Conservation (phyloP, 306 rosid species). For the Styphnolobium japonicum region DNA sequence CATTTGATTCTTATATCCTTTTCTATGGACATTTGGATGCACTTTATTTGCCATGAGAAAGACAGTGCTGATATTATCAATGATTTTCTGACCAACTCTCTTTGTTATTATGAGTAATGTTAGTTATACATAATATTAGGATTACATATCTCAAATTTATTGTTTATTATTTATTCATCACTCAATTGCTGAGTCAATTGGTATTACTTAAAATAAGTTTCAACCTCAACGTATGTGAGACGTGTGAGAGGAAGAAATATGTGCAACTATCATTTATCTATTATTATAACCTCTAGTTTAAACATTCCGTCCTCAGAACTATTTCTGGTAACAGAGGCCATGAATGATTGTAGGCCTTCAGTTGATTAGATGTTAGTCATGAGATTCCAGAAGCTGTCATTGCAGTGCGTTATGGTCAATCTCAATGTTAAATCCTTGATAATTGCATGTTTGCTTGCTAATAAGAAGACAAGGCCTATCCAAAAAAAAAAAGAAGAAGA, state of each 20-base stretch:
- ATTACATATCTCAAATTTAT: too few relatives aligned
- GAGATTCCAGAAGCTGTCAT: conserved; percentile 8
- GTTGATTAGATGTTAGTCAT: neutral
- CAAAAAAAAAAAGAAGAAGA: too few relatives aligned
- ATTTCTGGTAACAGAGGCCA: neutral
- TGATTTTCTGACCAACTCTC: conserved; percentile 2
- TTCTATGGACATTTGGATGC: neutral
- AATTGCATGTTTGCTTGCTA: conserved; percentile 15
- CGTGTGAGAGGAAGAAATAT: too few relatives aligned
- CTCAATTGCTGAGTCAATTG: too few relatives aligned
- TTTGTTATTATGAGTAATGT: too few relatives aligned
- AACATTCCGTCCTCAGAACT: neutral
- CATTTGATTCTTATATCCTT: neutral
- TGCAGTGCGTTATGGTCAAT: neutral
- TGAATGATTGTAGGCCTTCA: conserved; percentile 9
- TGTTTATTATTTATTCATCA: too few relatives aligned
- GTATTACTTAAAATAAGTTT: too few relatives aligned
- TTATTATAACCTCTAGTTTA: neutral
- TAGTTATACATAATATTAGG: too few relatives aligned
- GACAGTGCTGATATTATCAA: neutral
- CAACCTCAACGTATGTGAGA: too few relatives aligned
- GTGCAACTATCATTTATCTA: too few relatives aligned
- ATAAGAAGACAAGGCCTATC: neutral
- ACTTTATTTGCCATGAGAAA: conserved; percentile 18
- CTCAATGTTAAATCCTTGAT: conserved; percentile 26